phyloP scores from a whole-genome alignment of 176 grass and related monocot species.

The Olyra latifolia region DNA sequence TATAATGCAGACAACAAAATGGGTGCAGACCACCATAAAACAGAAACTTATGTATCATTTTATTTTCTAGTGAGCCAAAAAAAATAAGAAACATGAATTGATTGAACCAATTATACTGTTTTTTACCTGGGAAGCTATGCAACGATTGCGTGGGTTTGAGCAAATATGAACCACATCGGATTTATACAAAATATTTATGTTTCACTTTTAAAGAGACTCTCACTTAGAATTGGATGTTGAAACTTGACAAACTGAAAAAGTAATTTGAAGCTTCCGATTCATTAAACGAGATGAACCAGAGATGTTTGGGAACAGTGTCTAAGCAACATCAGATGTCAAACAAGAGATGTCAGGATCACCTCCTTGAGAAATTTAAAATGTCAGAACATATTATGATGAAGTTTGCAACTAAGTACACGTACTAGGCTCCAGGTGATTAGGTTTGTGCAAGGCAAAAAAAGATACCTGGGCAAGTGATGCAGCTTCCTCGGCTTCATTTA shows the following conservation, averaged over 20 bases:
- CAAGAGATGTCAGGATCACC: not conserved
- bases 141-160: not conserved
- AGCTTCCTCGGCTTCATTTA: conserved; percentile 66
- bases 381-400: not conserved
- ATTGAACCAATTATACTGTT: too few relatives aligned
- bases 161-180: not conserved
- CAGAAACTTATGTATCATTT: not conserved
- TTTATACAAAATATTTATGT: not conserved
- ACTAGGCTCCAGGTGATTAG: not conserved
- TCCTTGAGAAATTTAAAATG: not conserved
- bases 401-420: not conserved
- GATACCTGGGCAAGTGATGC: conserved; percentile 50
- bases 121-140: not conserved
- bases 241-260: not conserved
- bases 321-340: not conserved
- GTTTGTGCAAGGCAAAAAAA: not conserved
- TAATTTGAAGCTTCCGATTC: not conserved
- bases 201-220: not conserved
- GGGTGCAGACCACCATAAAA: too few relatives aligned
- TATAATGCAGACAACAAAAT: not conserved
- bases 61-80: not conserved
- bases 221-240: not conserved
- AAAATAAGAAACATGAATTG: not conserved
- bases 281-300: not conserved
- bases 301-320: not conserved